phyloP scores from a whole-genome alignment of 2,329 filamentous ascomycete genomes.

The Orbilia quercus region DNA sequence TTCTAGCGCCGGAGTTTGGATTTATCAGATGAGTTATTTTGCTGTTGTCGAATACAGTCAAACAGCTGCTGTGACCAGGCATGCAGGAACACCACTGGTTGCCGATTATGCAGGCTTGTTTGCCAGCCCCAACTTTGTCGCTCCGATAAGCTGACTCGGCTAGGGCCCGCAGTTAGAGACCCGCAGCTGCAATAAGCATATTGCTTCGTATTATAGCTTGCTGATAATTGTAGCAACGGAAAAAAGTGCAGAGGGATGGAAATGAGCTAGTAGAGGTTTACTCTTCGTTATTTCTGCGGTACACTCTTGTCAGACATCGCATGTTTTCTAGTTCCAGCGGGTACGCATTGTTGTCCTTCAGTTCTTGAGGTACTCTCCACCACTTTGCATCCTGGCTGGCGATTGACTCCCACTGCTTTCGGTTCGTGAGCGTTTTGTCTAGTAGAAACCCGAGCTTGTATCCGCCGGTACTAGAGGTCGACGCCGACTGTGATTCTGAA shows the following conservation, averaged over 20 bases:
- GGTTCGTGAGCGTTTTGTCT: constrained; percentile 42
- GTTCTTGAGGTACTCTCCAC: constrained; percentile 42
- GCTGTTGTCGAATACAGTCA: constrained; percentile 6
- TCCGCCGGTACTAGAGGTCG: constrained; percentile 14
- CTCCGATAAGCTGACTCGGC: not conserved
- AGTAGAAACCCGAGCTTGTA: constrained; percentile 52
- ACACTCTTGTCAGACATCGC: constrained; percentile 51
- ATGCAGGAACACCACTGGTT: constrained; percentile 24
- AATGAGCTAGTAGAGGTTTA: constrained; percentile 19
- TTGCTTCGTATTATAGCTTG: too few relatives aligned
- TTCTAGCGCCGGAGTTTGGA: constrained; percentile 32
- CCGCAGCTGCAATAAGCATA: too few relatives aligned
- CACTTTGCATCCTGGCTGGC: constrained; percentile 46
- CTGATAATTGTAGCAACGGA: not conserved
- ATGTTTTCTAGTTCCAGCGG: constrained; percentile 53
- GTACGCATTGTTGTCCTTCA: constrained; percentile 34
- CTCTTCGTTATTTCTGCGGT: constrained; percentile 41
- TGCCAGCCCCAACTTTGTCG: not conserved
- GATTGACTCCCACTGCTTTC: constrained; percentile 28
- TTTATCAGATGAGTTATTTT: constrained; percentile 52
- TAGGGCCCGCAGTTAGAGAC: too few relatives aligned
- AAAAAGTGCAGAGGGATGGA: not conserved
- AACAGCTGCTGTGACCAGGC: constrained; percentile 14
- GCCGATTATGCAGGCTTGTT: constrained; percentile 8
- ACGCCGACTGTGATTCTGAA: not conserved